These are phyloP conservation scores for Phaeophleospora eucalypticola DNA, from an alignment of 2,329 filamentous ascomycete genomes.

Conservation along the genomic window DNA sequence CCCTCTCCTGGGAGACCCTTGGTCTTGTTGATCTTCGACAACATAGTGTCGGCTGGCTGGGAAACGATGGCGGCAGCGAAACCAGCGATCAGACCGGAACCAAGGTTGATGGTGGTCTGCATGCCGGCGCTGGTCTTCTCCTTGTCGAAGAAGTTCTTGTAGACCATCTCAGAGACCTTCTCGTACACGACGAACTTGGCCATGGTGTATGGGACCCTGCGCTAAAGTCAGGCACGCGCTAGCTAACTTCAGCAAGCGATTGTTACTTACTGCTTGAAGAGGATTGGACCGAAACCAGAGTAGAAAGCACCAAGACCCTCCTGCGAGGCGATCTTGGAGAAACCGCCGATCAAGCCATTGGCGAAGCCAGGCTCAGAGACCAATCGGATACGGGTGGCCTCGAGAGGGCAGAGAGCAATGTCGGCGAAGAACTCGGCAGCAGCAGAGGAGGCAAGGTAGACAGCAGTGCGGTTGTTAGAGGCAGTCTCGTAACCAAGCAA, in stretches of 20 bases:
- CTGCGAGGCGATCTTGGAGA: conserved; percentile 75
- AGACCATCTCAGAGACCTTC: conserved; percentile 75
- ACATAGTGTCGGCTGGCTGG: conserved; percentile 89
- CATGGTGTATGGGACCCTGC: conserved; percentile 86
- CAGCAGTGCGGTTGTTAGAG: conserved; percentile 70
- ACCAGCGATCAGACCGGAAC: conserved; percentile 79
- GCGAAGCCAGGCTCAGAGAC: conserved; percentile 85
- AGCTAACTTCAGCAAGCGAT: background rate
- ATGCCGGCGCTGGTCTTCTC: conserved; percentile 59
- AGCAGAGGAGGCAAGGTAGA: conserved; percentile 68
- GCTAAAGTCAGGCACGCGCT: conserved; percentile 6
- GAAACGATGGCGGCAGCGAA: conserved; percentile 84
- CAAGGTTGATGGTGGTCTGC: conserved; percentile 79
- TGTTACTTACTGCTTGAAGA: conserved; percentile 66
- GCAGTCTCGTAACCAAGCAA: conserved; percentile 71
- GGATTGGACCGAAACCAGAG: conserved; percentile 82
- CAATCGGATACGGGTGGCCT: conserved; percentile 90
- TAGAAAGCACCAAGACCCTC: conserved; percentile 86
- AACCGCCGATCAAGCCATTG: conserved; percentile 71
- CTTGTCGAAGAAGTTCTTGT: conserved; percentile 63
- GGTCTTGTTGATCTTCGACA: conserved; percentile 95
- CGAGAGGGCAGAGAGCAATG: conserved; percentile 82
- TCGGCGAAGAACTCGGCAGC: conserved; percentile 61
- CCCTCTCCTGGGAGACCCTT: conserved; percentile 82
- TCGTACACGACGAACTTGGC: conserved; percentile 93